Evolutionary conservation across 202 grass and related monocot genomes (phyloP).

Genomic region (Zoysia matrella): DNA sequence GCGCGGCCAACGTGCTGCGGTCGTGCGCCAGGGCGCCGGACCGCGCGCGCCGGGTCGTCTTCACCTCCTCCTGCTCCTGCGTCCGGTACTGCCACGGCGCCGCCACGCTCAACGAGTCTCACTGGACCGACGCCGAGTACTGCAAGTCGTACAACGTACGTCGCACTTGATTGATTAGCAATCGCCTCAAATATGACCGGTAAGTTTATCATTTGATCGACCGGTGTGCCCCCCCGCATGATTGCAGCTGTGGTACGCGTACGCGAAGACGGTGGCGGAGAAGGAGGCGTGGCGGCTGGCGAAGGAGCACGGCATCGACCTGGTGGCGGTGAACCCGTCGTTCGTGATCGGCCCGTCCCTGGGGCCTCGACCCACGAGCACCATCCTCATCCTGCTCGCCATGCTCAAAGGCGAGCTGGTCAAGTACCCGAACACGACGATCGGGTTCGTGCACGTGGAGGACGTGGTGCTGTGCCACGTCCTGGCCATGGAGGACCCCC

Average conservation of each 20-base stretch:
- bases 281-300: slow-evolving; percentile 83
- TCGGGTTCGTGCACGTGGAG: slow-evolving; percentile 71
- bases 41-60: slow-evolving; percentile 61
- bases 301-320: slow-evolving; percentile 53
- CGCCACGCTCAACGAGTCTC: slow-evolving; percentile 72
- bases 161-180: not conserved
- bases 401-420: slow-evolving; percentile 46
- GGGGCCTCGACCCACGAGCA: slow-evolving; percentile 59
- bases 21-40: slow-evolving; percentile 57
- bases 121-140: slow-evolving; percentile 79
- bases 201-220: no score
- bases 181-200: no score
- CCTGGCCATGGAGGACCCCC: slow-evolving; percentile 74
- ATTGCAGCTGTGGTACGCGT: slow-evolving; percentile 81
- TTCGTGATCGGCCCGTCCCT: slow-evolving; percentile 77
- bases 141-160: slow-evolving; percentile 63
- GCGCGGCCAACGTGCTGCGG: slow-evolving; percentile 72
- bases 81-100: slow-evolving; percentile 63
- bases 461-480: slow-evolving; percentile 74
- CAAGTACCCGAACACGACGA: slow-evolving; percentile 34
- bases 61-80: slow-evolving; percentile 87
- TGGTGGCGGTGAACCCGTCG: slow-evolving; percentile 87
- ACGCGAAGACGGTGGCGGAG: slow-evolving; percentile 87
- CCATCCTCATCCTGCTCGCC: slow-evolving; percentile 58
- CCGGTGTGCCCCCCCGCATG: no score